Evolutionary conservation across 805 yeast species (phyloP).

Genomic region (Cyberlindnera bimundalis): DNA sequence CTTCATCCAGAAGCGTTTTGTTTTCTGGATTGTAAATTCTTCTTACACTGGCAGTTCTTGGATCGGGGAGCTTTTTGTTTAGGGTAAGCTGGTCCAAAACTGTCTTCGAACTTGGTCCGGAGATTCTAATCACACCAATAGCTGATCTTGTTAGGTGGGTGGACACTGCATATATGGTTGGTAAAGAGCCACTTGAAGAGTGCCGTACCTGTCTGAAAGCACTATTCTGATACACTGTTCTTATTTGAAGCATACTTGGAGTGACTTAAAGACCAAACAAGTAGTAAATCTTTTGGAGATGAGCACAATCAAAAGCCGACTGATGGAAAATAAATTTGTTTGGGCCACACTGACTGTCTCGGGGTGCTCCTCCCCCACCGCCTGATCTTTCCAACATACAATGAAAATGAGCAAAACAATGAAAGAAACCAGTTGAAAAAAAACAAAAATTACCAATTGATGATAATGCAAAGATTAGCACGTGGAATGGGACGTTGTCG

Average conservation of each 20-base stretch:
- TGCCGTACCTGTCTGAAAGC: background rate
- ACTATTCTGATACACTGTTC: background rate
- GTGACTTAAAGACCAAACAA: no score
- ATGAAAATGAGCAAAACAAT: no score
- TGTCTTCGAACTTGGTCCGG: constrained; percentile 61
- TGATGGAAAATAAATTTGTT: no score
- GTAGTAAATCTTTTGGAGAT: background rate
- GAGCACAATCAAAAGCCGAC: no score
- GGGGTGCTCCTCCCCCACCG: no score
- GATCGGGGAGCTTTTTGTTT: constrained; percentile 36
- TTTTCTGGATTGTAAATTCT: constrained; percentile 45
- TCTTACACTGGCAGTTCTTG: constrained; percentile 56
- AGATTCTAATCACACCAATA: constrained; percentile 76
- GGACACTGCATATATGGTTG: constrained; percentile 85
- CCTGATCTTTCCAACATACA: no score
- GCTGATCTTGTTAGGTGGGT: constrained; percentile 83
- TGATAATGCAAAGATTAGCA: background rate
- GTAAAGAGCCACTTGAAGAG: constrained; percentile 5
- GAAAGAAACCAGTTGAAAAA: no score
- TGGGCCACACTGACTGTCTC: no score
- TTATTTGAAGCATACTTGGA: background rate
- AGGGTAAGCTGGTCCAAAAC: constrained; percentile 43
- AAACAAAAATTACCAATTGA: no score
- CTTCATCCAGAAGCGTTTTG: constrained; percentile 62
- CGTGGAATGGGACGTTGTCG: background rate